Conservation (phyloP, 1,284 basidiomycete species). For the Phaffia rhodozyma region DNA sequence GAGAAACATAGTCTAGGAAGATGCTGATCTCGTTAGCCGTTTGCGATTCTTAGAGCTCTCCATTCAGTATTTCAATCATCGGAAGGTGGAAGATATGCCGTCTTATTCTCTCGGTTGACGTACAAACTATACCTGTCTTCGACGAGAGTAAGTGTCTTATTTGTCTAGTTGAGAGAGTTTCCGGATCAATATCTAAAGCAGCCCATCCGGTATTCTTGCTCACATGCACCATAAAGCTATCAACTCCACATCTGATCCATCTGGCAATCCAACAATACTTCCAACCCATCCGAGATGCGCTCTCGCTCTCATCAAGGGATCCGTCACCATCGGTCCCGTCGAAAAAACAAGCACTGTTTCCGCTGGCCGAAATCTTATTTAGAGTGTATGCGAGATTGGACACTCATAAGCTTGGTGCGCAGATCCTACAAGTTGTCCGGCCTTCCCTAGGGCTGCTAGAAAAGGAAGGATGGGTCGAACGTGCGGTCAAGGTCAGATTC, state of each 20-base stretch:
- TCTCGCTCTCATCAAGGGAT: not conserved
- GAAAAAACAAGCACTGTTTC: slow-evolving; percentile 3
- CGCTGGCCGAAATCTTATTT: slow-evolving; percentile 10
- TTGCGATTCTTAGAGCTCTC: not conserved
- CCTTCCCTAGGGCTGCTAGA: not conserved
- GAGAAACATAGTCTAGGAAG: no score
- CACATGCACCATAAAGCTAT: not conserved
- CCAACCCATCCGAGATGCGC: not conserved
- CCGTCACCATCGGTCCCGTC: not conserved
- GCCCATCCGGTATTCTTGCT: not conserved
- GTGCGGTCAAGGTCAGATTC: slow-evolving; percentile 11
- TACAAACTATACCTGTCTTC: slow-evolving; percentile 1
- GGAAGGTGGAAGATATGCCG: slow-evolving; percentile 7
- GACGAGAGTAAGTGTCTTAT: not conserved
- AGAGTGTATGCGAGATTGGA: slow-evolving; percentile 8
- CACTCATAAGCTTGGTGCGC: slow-evolving; percentile 8
- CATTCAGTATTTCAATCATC: not conserved
- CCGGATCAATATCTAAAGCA: no score
- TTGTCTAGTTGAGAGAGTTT: not conserved
- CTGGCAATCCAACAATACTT: not conserved
- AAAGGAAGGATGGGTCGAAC: not conserved
- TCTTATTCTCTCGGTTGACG: slow-evolving; percentile 3
- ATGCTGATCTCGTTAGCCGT: no score
- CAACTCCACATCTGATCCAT: not conserved
- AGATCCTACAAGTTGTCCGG: slow-evolving; percentile 9